A percentile compares a stretch with the other conserved stretches of the same genome.
Evolutionary conservation across 768 basidiomycete species (phyloP).

Genomic region (Nevesoporus exiguus): DNA sequence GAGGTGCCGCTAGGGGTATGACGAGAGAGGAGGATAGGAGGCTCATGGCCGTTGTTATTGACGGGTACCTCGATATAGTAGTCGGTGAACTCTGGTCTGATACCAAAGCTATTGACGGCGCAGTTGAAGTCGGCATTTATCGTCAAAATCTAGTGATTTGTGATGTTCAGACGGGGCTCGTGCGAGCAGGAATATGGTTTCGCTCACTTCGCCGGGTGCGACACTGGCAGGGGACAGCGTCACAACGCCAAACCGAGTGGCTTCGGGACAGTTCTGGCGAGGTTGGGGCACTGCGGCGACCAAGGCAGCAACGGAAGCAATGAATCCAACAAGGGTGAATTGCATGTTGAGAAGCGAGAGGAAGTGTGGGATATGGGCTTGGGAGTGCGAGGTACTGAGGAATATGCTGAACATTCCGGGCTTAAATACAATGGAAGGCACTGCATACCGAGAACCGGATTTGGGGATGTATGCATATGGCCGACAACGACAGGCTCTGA

Average conservation of each 20-base stretch:
- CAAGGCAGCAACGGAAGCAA: conserved; percentile 12
- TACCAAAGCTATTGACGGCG: conserved; percentile 17
- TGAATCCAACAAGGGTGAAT: conserved; percentile 9
- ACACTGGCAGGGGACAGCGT: conserved; percentile 19
- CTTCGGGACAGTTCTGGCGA: conserved; percentile 23
- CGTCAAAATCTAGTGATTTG: conserved; percentile 15
- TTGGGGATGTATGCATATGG: neutral
- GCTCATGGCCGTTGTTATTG: conserved; percentile 30
- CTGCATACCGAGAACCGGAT: neutral
- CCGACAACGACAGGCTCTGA: neutral
- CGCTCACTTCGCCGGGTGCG: conserved; percentile 24
- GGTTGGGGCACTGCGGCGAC: conserved; percentile 17
- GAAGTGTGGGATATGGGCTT: neutral
- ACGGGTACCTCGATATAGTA: conserved; percentile 34
- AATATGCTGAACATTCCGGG: neutral
- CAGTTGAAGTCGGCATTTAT: conserved; percentile 26
- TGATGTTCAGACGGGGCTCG: conserved; percentile 1
- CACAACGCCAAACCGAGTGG: conserved; percentile 19
- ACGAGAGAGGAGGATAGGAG: conserved; percentile 29
- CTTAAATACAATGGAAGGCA: conserved; percentile 10
- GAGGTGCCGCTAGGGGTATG: conserved; percentile 12
- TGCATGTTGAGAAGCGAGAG: conserved; percentile 14
- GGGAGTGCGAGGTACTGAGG: neutral
- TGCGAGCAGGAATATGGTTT: neutral
- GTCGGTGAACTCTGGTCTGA: conserved; percentile 27